Percentiles rank a stretch among this genome's conserved stretches.
These are phyloP conservation scores for Trichoderma gamsii DNA, from an alignment of 495 filamentous ascomycete species.

Conservation along the genomic window DNA sequence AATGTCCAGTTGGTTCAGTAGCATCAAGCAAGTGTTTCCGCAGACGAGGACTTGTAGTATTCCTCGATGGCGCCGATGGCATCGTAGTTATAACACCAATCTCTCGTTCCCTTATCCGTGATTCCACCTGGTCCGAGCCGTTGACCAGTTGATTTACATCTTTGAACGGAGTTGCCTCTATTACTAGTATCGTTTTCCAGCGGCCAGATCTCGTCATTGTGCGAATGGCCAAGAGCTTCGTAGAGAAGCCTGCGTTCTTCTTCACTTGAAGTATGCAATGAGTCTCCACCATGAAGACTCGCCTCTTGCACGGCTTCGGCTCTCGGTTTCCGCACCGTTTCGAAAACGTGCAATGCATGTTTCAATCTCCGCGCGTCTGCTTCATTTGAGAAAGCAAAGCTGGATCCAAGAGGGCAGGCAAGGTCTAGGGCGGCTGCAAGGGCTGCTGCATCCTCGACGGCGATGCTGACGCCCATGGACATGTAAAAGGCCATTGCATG, in stretches of 20 bases:
- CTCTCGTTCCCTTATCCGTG: slow-evolving; percentile 3
- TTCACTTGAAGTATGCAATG: neutral
- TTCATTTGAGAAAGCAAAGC: neutral
- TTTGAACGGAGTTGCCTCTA: neutral
- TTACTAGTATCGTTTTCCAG: neutral
- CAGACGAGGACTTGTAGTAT: neutral
- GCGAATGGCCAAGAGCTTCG: slow-evolving; percentile 2
- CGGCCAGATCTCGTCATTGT: neutral
- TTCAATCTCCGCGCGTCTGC: neutral
- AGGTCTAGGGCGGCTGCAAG: neutral
- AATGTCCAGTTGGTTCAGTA: slow-evolving; percentile 8
- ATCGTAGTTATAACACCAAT: slow-evolving; percentile 5
- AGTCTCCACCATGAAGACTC: neutral
- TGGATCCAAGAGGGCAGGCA: neutral
- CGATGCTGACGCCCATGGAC: slow-evolving; percentile 9
- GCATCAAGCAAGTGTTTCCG: slow-evolving; percentile 7
- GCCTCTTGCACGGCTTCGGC: neutral
- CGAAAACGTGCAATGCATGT: neutral
- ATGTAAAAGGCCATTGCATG: slow-evolving; percentile 5
- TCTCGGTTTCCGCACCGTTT: neutral
- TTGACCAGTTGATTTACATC: neutral
- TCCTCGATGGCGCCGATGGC: neutral
- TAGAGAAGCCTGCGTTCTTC: neutral
- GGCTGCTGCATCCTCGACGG: slow-evolving; percentile 4
- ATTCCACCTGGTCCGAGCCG: neutral